Base-by-base conservation (phyloP, 176 grass and related monocot species). In the Pontederia crassipes region DNA sequence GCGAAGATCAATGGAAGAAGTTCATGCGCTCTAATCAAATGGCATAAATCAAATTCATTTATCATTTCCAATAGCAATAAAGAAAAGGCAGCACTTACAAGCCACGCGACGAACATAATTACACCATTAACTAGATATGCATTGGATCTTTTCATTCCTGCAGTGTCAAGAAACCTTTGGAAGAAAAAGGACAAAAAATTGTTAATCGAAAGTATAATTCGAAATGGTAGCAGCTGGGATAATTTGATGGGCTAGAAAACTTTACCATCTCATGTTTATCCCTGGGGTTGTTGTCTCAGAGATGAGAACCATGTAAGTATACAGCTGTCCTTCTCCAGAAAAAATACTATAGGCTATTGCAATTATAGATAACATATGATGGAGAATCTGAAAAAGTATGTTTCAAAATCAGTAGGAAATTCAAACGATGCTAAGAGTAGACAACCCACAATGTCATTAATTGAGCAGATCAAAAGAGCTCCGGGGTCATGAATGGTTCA, bases 191-290 rank as follows among this genome's bases (percentile, higher is more conserved):
- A 28, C 46, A 75, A 57, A 50, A 40, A 8, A 75, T 50, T 12
- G 60, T 51, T 28, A 70, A 40, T 11, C 7, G 55, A 58, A 65
- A 17, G 48, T 24, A 60, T 61, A 45, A 66, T 55, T 57, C 52
- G 45, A 40, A 28, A 11, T 76, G 46, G 12, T 45, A 45, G 3
- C 8, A 26, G 27, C 27, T 53, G 54, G 48, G 20, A 28, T 59
- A 60, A 47, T 69, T 55, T 29, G 17, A 32, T 45, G 15, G 45
- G 28, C 11, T 29, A 48, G 20, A 10, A 18, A 70, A 61, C n/a
- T 10, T 77, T 86, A 98, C 93, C 93, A 98, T 89, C 93, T 64
- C 68, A 98, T 62, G 63, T 98, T 98, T 49, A 98, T 80, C 52
- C 76, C 76, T 28, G 93, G 93, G 46, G 93, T 98, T 54, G 93